Evolutionary conservation across 495 filamentous ascomycete genomes (phyloP).

Genomic region (Cudoniella acicularis): DNA sequence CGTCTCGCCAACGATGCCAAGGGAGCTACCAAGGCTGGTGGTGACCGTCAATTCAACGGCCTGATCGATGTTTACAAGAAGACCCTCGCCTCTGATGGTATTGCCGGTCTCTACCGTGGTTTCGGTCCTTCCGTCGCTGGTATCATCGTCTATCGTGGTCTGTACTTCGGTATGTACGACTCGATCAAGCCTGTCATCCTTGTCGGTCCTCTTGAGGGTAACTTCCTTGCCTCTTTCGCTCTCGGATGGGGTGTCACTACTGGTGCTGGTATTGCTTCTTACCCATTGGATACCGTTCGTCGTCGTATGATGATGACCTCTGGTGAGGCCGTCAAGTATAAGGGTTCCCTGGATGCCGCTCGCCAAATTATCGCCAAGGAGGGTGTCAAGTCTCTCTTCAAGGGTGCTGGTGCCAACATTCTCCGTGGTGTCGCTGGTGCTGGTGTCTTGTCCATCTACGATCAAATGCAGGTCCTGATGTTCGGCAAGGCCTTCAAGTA

Average conservation of each 20-base stretch:
- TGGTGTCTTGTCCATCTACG: slow-evolving; percentile 99
- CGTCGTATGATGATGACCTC: slow-evolving; percentile 99
- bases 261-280: slow-evolving; percentile 99
- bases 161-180: slow-evolving; percentile 99
- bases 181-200: slow-evolving; percentile 99
- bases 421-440: slow-evolving; percentile 99
- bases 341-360: slow-evolving; percentile 86
- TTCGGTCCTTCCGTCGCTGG: slow-evolving; percentile 98
- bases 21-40: slow-evolving; percentile 90
- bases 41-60: slow-evolving; percentile 99
- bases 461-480: slow-evolving; percentile 96
- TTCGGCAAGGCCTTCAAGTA: slow-evolving; percentile 99
- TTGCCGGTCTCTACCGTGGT: slow-evolving; percentile 99
- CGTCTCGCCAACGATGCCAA: slow-evolving; percentile 99
- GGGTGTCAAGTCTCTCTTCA: slow-evolving; percentile 97
- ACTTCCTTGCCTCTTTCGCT: slow-evolving; percentile 97
- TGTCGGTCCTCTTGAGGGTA: slow-evolving; percentile 85
- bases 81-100: slow-evolving; percentile 96
- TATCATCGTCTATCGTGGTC: slow-evolving; percentile 99
- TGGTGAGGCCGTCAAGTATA: slow-evolving; percentile 98
- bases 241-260: slow-evolving; percentile 99
- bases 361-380: slow-evolving; percentile 95
- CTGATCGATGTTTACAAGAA: slow-evolving; percentile 99
- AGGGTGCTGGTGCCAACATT: slow-evolving; percentile 99
- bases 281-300: slow-evolving; percentile 99